A percentile compares a stretch with the other conserved stretches of the same genome.
These are phyloP conservation scores for Chaetomium strumarium DNA, from an alignment of 2,329 filamentous ascomycete genomes.

Conservation along the genomic window DNA sequence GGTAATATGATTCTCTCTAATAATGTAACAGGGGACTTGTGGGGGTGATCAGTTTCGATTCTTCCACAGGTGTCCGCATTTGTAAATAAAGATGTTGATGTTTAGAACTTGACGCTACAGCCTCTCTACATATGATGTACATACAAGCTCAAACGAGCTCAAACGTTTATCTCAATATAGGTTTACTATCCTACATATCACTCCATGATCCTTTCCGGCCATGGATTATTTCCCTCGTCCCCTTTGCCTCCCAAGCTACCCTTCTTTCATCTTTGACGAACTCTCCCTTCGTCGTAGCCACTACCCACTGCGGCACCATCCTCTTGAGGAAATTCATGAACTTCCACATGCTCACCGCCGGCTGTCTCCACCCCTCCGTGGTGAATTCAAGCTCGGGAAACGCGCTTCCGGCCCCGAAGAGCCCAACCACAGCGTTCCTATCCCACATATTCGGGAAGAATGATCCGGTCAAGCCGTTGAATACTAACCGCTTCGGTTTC, in stretches of 20 bases:
- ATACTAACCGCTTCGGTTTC: slow-evolving; percentile 5
- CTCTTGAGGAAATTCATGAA: slow-evolving; percentile 19
- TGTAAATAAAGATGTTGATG: too few species aligned
- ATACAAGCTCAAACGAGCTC: too few species aligned
- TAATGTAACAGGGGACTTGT: too few species aligned
- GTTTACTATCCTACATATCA: not conserved
- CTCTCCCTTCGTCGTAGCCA: not conserved
- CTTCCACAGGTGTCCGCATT: too few species aligned
- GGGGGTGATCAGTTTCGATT: too few species aligned
- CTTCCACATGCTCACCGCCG: slow-evolving; percentile 18
- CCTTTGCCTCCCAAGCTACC: not conserved
- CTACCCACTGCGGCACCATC: slow-evolving; percentile 18
- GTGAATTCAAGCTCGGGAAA: slow-evolving; percentile 18
- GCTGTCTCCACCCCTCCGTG: slow-evolving; percentile 8
- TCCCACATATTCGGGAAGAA: not conserved
- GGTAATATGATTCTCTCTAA: too few species aligned
- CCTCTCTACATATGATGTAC: too few species aligned
- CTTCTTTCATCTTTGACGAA: not conserved
- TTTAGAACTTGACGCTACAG: too few species aligned
- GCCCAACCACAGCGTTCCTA: not conserved
- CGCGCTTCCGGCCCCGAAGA: slow-evolving; percentile 21
- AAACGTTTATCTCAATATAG: too few species aligned
- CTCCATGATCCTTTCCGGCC: not conserved
- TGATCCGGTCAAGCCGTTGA: slow-evolving; percentile 15
- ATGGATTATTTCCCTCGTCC: not conserved